Evolutionary conservation across 257 asterid genomes (phyloP), one percentile per base, ranked within the genome.

Genomic region (Eustoma russellianum): DNA sequence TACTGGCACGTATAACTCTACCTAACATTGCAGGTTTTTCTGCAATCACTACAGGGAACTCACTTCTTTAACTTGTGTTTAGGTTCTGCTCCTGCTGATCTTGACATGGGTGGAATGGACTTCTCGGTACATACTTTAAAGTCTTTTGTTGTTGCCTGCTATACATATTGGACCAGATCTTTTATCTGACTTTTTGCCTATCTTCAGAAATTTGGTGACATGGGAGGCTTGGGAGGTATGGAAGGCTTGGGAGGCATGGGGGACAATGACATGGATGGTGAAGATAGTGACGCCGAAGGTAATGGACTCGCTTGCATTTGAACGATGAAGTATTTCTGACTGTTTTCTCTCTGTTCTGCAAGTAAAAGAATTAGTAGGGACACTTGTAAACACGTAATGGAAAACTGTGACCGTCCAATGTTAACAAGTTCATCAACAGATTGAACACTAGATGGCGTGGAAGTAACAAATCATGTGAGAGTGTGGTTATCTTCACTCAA

Each of bases 241-340:
- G 74, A 70, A 6, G 82, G 71, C 35, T 53, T 74, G 83, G 66
- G 77, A 0, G 79, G 74, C 33, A 0, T 38, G 43, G 43, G 43
- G 9, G 43, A 38, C 43, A 11, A 38, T 38, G 43, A 38, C 43
- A 8, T 38, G 9, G 43, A 11, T 38, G 43, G 7, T 47, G 95
- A 86, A 13, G 88, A 79, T 17, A 81, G 88, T 52, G 96, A 83
- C 17, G 94, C 83, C 43, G 96, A 86, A 79, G 96, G 96, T 86
- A 83, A 54, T 53, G 17, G 24, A 28, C 38, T 17, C 30, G 2
- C 30, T 24, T 24, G 30, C 30, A 24, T 24, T 24, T 24, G 30
- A 4, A 24, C 30, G 30, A 24, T 24, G 30, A 2, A 2, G 30
- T 24, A 24, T 24, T 24, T 24, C 3, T 24, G 30, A 24, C 30